These are phyloP conservation scores for Zymoseptoria brevis DNA, from an alignment of 2,329 filamentous ascomycete genomes.

Conservation along the genomic window DNA sequence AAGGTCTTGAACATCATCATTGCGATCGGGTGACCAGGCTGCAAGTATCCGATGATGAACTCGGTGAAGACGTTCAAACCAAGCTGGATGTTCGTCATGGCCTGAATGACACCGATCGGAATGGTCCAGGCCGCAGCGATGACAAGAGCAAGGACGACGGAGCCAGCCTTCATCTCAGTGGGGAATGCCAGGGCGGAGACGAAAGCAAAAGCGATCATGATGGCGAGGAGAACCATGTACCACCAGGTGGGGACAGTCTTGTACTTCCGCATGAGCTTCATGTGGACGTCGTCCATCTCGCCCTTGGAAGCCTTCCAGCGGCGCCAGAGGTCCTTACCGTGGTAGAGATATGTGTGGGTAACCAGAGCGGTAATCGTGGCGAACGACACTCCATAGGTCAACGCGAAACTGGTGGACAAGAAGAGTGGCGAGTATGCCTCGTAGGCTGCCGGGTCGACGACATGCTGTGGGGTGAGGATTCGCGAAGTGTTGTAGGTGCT, in stretches of 20 bases:
- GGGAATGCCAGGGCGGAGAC: conserved; percentile 48
- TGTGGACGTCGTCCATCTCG: conserved; percentile 65
- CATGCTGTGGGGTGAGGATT: conserved; percentile 68
- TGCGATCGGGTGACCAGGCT: conserved; percentile 29
- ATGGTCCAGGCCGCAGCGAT: conserved; percentile 78
- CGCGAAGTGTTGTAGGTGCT: conserved; percentile 74
- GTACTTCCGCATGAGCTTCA: conserved; percentile 74
- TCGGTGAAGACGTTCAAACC: conserved; percentile 22
- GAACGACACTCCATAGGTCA: conserved; percentile 80
- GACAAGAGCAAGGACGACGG: conserved; percentile 65
- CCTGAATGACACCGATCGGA: conserved; percentile 86
- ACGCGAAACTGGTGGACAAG: conserved; percentile 75
- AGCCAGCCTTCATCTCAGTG: conserved; percentile 78
- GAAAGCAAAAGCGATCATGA: conserved; percentile 18
- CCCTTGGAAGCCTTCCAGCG: conserved; percentile 55
- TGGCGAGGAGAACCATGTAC: conserved; percentile 45
- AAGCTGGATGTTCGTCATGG: conserved; percentile 60
- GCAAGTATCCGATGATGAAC: conserved; percentile 17
- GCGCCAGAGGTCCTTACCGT: conserved; percentile 72
- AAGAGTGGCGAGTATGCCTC: conserved; percentile 74
- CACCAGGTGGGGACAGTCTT: conserved; percentile 71
- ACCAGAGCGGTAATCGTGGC: conserved; percentile 70
- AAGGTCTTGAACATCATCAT: conserved; percentile 37
- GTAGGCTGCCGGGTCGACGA: conserved; percentile 71
- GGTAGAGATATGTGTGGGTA: conserved; percentile 77